Percentiles rank a stretch among this genome's conserved stretches.
Conservation (phyloP, 805 yeast genomes). For the Kodamaea sagamina region DNA sequence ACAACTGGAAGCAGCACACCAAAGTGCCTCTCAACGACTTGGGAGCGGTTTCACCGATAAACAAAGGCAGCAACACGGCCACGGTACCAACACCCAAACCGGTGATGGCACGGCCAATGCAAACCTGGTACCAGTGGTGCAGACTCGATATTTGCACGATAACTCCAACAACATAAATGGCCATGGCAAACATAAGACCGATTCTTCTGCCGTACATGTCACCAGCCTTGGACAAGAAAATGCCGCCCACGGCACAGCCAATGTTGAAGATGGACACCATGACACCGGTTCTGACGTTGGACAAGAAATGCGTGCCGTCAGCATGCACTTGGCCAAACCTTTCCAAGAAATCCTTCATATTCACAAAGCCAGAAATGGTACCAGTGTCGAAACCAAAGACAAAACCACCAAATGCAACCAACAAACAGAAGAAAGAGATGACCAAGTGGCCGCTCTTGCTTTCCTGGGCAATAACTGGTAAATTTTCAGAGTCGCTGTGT, state of each 20-base stretch:
- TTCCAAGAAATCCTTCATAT: conserved; percentile 26
- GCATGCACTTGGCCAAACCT: conserved; percentile 23
- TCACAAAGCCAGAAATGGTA: conserved; percentile 34
- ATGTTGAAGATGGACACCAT: conserved; percentile 31
- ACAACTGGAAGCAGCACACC: conserved; percentile 32
- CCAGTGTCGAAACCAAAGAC: conserved; percentile 35
- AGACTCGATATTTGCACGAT: conserved; percentile 27
- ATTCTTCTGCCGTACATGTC: conserved; percentile 30
- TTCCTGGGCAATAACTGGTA: background rate
- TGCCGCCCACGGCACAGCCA: conserved; percentile 34
- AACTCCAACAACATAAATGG: conserved; percentile 30
- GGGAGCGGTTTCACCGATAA: conserved; percentile 31
- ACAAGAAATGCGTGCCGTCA: conserved; percentile 23
- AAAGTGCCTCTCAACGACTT: conserved; percentile 31
- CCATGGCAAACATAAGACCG: conserved; percentile 31
- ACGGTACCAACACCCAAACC: conserved; percentile 32
- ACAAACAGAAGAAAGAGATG: conserved; percentile 32
- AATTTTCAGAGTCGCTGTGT: conserved; percentile 3
- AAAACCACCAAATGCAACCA: conserved; percentile 33
- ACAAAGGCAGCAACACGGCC: conserved; percentile 28
- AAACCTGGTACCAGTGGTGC: conserved; percentile 27
- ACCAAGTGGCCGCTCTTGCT: conserved; percentile 30
- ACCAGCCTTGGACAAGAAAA: conserved; percentile 24
- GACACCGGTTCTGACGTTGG: conserved; percentile 28
- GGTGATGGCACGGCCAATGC: conserved; percentile 29